Evolutionary conservation across 257 asterid species (phyloP).

Genomic region (Dorcoceras hygrometricum): DNA sequence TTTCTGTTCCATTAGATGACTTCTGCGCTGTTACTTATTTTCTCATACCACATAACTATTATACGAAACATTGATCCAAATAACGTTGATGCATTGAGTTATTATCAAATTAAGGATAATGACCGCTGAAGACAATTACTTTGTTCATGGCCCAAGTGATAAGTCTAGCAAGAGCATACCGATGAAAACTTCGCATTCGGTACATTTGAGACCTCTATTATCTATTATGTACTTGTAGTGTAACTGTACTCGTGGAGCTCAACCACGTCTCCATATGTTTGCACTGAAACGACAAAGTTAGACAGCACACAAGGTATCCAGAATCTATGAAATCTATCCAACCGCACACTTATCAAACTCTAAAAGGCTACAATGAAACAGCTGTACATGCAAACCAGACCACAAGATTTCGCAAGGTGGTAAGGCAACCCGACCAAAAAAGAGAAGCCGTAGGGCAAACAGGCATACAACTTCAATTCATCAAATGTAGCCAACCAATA

Average conservation of each 20-base stretch:
- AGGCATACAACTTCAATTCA: neutral
- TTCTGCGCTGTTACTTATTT: no score
- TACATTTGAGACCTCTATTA: no score
- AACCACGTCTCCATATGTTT: neutral
- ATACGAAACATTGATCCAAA: no score
- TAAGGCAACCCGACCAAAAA: neutral
- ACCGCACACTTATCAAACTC: slow-evolving; percentile 16
- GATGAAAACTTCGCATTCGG: no score
- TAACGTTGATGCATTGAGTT: no score
- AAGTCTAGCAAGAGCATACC: no score
- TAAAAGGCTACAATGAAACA: slow-evolving; percentile 13
- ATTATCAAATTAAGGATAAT: no score
- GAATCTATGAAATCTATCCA: slow-evolving; percentile 10
- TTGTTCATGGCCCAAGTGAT: no score
- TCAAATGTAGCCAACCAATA: slow-evolving; percentile 23
- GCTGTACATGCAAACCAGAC: neutral
- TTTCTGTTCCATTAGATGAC: no score
- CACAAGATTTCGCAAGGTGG: neutral
- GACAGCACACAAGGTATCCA: slow-evolving; percentile 11
- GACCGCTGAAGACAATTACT: no score
- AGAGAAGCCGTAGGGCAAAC: neutral
- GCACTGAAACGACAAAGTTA: neutral
- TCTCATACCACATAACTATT: no score
- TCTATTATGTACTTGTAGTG: no score
- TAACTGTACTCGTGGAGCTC: neutral